Evolutionary conservation across 306 rosid genomes (phyloP).

Genomic region (Dryas alaskensis): DNA sequence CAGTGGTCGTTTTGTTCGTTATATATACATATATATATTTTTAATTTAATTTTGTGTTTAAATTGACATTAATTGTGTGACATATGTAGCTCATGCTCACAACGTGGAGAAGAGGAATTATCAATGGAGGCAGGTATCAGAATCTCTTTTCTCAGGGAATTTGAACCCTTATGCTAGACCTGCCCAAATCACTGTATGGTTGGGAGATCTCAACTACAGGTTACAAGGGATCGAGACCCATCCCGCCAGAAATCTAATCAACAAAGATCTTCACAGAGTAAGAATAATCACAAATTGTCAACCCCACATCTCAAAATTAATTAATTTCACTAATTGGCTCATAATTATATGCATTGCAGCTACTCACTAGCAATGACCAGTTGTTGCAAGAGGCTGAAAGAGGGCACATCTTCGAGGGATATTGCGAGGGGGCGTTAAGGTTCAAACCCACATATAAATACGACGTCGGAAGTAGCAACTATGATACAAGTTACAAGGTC

Average conservation of each 20-base stretch:
- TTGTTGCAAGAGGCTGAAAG: conserved; percentile 65
- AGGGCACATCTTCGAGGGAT: conserved; percentile 75
- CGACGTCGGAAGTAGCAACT: conserved; percentile 61
- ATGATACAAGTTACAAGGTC: conserved; percentile 77
- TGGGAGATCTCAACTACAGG: conserved; percentile 80
- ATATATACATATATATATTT: no score
- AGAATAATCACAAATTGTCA: background rate
- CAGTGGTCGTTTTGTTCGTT: no score
- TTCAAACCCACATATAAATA: conserved; percentile 85
- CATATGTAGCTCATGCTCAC: conserved; percentile 53
- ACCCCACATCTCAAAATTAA: no score
- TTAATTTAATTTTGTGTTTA: background rate
- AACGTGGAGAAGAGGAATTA: conserved; percentile 65
- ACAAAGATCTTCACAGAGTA: conserved; percentile 48
- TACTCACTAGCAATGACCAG: conserved; percentile 51
- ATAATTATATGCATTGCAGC: conserved; percentile 9
- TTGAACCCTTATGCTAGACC: conserved; percentile 62
- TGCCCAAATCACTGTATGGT: conserved; percentile 57
- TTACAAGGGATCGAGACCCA: conserved; percentile 50
- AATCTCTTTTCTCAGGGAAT: conserved; percentile 50
- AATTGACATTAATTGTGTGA: background rate
- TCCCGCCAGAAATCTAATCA: conserved; percentile 48
- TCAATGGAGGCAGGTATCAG: conserved; percentile 55
- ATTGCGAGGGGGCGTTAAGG: conserved; percentile 63
- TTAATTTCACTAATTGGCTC: no score